Percentiles rank a stretch among this genome's conserved stretches.
phyloP scores from a whole-genome alignment of 139 green algal species.

The Spirogloea muscicola region DNA sequence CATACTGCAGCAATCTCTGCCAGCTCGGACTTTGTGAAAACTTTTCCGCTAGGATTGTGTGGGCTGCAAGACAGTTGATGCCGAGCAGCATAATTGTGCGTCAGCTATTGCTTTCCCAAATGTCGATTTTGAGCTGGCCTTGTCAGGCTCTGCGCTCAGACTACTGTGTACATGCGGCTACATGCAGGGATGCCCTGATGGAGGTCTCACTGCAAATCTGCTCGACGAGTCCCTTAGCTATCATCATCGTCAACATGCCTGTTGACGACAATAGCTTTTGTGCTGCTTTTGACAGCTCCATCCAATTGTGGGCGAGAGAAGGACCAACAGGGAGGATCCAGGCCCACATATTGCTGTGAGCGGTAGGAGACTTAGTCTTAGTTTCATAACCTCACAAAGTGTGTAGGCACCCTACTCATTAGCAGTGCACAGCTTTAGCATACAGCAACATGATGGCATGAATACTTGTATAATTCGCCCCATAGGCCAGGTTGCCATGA shows the following conservation, averaged over 20 bases:
- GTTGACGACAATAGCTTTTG: conserved; percentile 10
- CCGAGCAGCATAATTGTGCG: not conserved
- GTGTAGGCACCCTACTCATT: no score
- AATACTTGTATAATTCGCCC: no score
- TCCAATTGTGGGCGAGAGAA: not conserved
- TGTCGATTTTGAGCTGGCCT: not conserved
- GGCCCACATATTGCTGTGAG: not conserved
- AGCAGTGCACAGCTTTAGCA: no score
- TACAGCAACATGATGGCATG: no score
- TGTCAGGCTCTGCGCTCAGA: not conserved
- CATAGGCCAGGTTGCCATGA: no score
- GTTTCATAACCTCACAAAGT: not conserved
- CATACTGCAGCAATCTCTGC: conserved; percentile 7
- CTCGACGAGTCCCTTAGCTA: no score
- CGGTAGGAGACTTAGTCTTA: not conserved
- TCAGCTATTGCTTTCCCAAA: not conserved
- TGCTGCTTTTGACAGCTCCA: not conserved
- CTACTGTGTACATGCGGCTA: not conserved
- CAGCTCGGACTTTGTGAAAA: conserved; percentile 32
- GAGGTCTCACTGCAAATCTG: no score
- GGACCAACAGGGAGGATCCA: not conserved
- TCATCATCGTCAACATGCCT: no score
- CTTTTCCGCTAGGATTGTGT: conserved; percentile 39
- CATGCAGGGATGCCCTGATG: not conserved
- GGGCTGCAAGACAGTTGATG: conserved; percentile 15